A percentile compares a stretch with the other conserved stretches of the same genome.
Conservation (phyloP, 1,284 basidiomycete genomes). For the Ceratobasidium sp. region DNA sequence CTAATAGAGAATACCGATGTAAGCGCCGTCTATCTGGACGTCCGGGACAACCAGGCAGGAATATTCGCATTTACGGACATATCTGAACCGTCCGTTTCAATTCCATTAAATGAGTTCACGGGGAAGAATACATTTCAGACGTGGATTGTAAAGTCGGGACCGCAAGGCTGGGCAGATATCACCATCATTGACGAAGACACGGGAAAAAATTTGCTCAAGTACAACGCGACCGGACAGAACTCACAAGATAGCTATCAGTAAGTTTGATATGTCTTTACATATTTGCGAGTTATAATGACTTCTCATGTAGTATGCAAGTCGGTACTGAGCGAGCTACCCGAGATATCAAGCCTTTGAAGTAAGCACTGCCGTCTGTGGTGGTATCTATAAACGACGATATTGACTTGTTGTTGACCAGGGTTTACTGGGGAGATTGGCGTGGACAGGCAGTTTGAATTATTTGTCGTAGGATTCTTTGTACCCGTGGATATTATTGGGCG, state of each 20-base stretch:
- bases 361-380: neutral
- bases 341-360: slow-evolving; percentile 19
- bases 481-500: neutral
- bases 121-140: slow-evolving; percentile 19
- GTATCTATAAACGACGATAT: neutral
- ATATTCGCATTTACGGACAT: slow-evolving; percentile 33
- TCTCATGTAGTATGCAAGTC: slow-evolving; percentile 6
- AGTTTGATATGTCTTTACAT: neutral
- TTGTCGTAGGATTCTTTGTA: neutral
- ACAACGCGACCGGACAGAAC: slow-evolving; percentile 7
- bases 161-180: slow-evolving; percentile 12
- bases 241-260: slow-evolving; percentile 12
- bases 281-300: neutral
- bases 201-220: slow-evolving; percentile 17
- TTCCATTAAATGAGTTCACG: slow-evolving; percentile 17
- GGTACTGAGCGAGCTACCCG: neutral
- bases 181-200: slow-evolving; percentile 22
- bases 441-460: neutral
- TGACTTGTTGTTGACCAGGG: neutral
- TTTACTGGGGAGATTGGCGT: slow-evolving; percentile 25
- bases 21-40: slow-evolving; percentile 29
- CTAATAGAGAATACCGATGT: too few species aligned
- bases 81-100: slow-evolving; percentile 17
- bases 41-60: slow-evolving; percentile 24
- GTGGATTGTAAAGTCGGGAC: slow-evolving; percentile 34